A percentile compares a stretch with the other conserved stretches of the same genome.
Conservation (phyloP, 768 basidiomycete genomes). For the Naganishia onofrii region DNA sequence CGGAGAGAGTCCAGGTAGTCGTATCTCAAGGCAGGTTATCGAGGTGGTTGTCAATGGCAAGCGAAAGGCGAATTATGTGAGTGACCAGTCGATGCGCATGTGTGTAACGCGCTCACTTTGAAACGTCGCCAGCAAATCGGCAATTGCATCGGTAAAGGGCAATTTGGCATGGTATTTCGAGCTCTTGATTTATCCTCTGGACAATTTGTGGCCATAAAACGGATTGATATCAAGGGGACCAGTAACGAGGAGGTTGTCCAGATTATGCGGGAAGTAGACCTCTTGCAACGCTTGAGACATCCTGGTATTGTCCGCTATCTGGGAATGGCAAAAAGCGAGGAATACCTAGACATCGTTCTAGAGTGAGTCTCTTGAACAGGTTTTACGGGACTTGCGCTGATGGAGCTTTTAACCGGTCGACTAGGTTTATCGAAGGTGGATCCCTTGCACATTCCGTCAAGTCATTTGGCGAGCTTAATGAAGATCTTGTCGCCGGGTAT, state of each 20-base stretch:
- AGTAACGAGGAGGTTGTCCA: conserved; percentile 85
- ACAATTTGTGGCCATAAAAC: conserved; percentile 98
- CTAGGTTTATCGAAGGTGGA: conserved; percentile 91
- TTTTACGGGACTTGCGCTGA: background rate
- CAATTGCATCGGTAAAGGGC: conserved; percentile 93
- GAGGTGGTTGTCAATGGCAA: conserved; percentile 19
- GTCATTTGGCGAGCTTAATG: conserved; percentile 89
- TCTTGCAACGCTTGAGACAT: conserved; percentile 85
- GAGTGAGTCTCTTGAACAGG: conserved; percentile 64
- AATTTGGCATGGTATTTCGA: conserved; percentile 93
- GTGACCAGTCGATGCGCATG: background rate
- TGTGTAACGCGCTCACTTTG: background rate
- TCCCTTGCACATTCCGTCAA: conserved; percentile 89
- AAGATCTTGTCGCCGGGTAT: conserved; percentile 84
- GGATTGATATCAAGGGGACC: conserved; percentile 82
- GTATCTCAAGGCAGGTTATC: conserved; percentile 9
- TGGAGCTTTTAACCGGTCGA: background rate
- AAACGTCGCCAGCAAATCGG: conserved; percentile 74
- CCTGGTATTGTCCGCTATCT: conserved; percentile 97
- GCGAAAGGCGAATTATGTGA: conserved; percentile 25
- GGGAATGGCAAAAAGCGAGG: conserved; percentile 85
- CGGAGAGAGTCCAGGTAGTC: conserved; percentile 9
- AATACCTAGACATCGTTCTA: conserved; percentile 85
- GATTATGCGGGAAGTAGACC: conserved; percentile 89
- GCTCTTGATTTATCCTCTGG: conserved; percentile 91